Base-by-base conservation (phyloP, 2,329 filamentous ascomycete genomes). In the Botryotinia narcissicola region DNA sequence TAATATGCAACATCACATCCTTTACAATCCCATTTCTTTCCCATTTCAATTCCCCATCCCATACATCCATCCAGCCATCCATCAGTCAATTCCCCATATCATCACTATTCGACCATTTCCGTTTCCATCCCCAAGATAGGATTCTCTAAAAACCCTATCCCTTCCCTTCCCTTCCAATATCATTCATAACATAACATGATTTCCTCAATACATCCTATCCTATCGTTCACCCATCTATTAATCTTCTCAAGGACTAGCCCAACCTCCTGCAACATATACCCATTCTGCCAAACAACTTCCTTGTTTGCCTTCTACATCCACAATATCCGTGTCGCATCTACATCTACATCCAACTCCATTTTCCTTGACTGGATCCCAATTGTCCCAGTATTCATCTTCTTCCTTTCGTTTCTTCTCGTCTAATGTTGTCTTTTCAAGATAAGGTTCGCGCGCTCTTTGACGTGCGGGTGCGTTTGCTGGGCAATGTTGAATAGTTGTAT, bases 401-500 rank as follows among this genome's bases (percentile, higher is more conserved):
- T 97, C 94, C 74, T 90, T 88, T 66, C 95, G 91, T 83, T 93
- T 91, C 84, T 93, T 94, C 81, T 95, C 91, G 77, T 97, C 92
- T 22, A 87, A 79, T 0, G 93, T 97, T 25, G 93, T 96, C 85
- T 84, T 89, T 83, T 98, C 94, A 25, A 97, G 89, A 81, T 87
- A 98, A 0, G 93, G 94, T 70, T 90, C 87, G 73, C 94, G 90
- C 6, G 92, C 89, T 61, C 97, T 87, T 83, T 99, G 96, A 66
- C 93, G 91, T 20, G 92, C 91, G 0, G 95, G 96, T 4, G 96
- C 96, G 81, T 99, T 99, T 72, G 95, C 94, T 1, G 96, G 96
- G 80, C 96, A 99, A 83, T 99, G 96, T 84, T 98, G 95, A 81
- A 99, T 99, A 5, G 96, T 99, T 10, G 96, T 99, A 84, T 99